Conservation (phyloP, 768 basidiomycete genomes). For the Butyriboletus loyo region DNA sequence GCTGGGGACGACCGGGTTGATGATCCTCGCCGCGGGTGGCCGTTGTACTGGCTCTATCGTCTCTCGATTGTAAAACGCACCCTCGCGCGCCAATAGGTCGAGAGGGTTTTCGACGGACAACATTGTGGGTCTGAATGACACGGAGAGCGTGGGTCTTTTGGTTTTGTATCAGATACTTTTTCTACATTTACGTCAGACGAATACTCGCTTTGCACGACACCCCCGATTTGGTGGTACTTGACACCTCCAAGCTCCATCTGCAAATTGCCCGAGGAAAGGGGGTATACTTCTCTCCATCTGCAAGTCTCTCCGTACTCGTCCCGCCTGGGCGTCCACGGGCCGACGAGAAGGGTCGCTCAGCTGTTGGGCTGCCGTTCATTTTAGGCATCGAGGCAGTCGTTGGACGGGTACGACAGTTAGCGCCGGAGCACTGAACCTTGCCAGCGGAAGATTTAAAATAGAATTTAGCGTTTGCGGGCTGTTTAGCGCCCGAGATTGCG, state of each 20-base stretch:
- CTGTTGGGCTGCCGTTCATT: background rate
- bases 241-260: background rate
- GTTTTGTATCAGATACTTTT: background rate
- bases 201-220: too few species aligned
- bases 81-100: background rate
- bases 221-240: background rate
- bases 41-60: background rate
- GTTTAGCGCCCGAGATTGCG: conserved; percentile 15
- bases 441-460: conserved; percentile 7
- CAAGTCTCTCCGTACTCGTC: too few species aligned
- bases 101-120: conserved; percentile 14
- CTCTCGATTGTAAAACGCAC: background rate
- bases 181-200: conserved; percentile 6
- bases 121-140: conserved; percentile 7
- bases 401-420: background rate
- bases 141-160: background rate
- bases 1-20: conserved; percentile 59
- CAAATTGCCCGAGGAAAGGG: background rate
- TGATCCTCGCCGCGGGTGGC: conserved; percentile 9
- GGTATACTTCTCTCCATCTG: background rate
- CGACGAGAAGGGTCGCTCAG: background rate
- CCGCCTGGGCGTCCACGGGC: too few species aligned
- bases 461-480: conserved; percentile 19
- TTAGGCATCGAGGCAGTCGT: background rate
- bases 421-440: background rate